Evolutionary conservation across 495 filamentous ascomycete genomes (phyloP), one percentile per base, ranked within the genome.

Genomic region (Aspergillus avenaceus): DNA sequence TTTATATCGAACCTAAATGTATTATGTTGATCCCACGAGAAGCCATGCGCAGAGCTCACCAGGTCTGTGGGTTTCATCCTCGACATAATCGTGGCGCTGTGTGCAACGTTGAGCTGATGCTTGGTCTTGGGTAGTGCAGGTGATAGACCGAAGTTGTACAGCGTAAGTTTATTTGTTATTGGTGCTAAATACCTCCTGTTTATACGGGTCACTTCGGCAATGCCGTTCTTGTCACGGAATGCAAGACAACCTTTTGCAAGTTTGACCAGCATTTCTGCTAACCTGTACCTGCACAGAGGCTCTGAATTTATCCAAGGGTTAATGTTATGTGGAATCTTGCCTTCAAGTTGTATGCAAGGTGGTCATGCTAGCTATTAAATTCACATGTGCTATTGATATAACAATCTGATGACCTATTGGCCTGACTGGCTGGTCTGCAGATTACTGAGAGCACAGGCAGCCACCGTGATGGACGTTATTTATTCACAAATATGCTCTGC

Each of bases 41-140:
- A 9, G 42, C 42, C 42, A 45, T 45, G 14, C 16, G 42, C 13
- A 31, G 26, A 19, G 13, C 42, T 45, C 42, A 45, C 42, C 42
- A 45, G 42, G 31, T 26, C 42, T 6, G 27, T 2, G 9, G 18
- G 16, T 45, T 14, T 5, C 7, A 26, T 21, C 24, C 24, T 32
- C 24, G 27, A 23, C 8, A 2, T 3, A 12, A 32, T 3, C 5
- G 24, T n/a, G 1, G 16, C 12, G 16, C 12, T n/a, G 8, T 12
- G 26, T 32, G 42, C 31, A 26, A 45, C 42, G 13, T 12, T 19
- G 4, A 45, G 6, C 7, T 19, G 34, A 38, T 14, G 16, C 16
- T 19, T 45, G 16, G 42, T 26, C n/a, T 21, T 26, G 26, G 42
- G 31, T 38, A 4, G 34, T 18, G 34, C 34, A 38, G 34, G 34